These are phyloP conservation scores for Fusarium staphyleae DNA, from an alignment of 2,329 filamentous ascomycete species.

Conservation along the genomic window DNA sequence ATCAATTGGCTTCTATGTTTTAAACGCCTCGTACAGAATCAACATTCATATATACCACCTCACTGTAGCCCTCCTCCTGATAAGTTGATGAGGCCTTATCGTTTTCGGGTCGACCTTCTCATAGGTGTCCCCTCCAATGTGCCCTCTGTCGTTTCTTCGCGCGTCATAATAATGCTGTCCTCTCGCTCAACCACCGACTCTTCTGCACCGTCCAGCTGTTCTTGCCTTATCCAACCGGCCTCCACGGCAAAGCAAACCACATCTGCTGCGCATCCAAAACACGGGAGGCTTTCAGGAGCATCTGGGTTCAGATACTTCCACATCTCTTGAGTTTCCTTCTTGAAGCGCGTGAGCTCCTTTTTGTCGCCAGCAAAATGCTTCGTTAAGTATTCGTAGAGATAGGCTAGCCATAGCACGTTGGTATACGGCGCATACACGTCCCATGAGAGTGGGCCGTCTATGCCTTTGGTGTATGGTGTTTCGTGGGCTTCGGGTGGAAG, in stretches of 20 bases:
- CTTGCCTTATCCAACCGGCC: conserved; percentile 62
- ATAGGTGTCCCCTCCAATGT: conserved; percentile 29
- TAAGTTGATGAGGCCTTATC: conserved; percentile 3
- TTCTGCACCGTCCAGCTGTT: conserved; percentile 55
- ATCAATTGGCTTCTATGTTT: conserved; percentile 7
- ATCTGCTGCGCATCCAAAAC: conserved; percentile 63
- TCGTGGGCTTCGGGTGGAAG: conserved; percentile 57
- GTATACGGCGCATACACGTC: conserved; percentile 64
- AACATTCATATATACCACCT: not conserved
- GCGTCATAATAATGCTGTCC: conserved; percentile 51
- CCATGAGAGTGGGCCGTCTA: conserved; percentile 62
- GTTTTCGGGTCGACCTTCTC: conserved; percentile 39
- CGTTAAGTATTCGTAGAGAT: conserved; percentile 63
- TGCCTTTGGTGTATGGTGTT: conserved; percentile 54
- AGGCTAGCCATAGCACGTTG: conserved; percentile 71
- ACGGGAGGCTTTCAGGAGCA: conserved; percentile 55
- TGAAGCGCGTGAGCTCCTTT: conserved; percentile 56
- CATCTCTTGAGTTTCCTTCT: conserved; percentile 58
- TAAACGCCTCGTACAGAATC: conserved; percentile 20
- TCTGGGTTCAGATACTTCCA: conserved; percentile 62
- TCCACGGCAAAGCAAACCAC: conserved; percentile 65
- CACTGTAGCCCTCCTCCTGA: not conserved
- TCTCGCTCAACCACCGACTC: conserved; percentile 49
- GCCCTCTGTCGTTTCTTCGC: conserved; percentile 37
- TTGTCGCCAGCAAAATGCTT: conserved; percentile 56